Conservation (phyloP, 495 filamentous ascomycete genomes). For the Penicillium alfredii region DNA sequence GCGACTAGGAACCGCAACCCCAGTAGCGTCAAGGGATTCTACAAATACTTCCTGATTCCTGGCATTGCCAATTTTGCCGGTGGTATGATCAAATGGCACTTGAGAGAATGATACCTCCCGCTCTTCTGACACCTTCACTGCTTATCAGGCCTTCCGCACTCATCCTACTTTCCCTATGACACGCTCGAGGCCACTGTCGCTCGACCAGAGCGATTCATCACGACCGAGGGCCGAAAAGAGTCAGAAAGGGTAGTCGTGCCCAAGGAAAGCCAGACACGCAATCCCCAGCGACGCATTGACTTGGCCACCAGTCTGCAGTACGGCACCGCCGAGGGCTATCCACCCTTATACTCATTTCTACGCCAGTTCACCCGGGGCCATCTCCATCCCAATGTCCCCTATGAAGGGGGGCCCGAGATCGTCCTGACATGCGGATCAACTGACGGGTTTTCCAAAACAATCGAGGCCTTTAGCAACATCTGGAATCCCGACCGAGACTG, state of each 20-base stretch:
- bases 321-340: constrained; percentile 70
- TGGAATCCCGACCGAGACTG: constrained; percentile 66
- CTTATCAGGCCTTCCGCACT: constrained; percentile 64
- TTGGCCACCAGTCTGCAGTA: constrained; percentile 81
- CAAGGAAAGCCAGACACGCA: constrained; percentile 48
- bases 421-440: constrained; percentile 73
- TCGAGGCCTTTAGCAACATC: constrained; percentile 64
- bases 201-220: constrained; percentile 64
- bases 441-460: constrained; percentile 72
- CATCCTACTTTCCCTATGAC: constrained; percentile 82
- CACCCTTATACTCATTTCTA: constrained; percentile 66
- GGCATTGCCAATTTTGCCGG: constrained; percentile 84
- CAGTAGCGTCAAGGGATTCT: constrained; percentile 69
- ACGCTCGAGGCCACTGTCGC: constrained; percentile 79
- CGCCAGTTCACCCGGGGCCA: constrained; percentile 69
- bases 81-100: constrained; percentile 50
- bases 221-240: too few relatives aligned
- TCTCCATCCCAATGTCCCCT: constrained; percentile 76
- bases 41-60: constrained; percentile 78
- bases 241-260: constrained; percentile 61
- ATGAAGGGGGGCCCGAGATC: constrained; percentile 67
- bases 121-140: background rate
- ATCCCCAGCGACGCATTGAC: constrained; percentile 65
- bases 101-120: too few relatives aligned
- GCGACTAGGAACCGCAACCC: constrained; percentile 55